Conservation (phyloP, 345 rosid species). For the Populus euphratica region DNA sequence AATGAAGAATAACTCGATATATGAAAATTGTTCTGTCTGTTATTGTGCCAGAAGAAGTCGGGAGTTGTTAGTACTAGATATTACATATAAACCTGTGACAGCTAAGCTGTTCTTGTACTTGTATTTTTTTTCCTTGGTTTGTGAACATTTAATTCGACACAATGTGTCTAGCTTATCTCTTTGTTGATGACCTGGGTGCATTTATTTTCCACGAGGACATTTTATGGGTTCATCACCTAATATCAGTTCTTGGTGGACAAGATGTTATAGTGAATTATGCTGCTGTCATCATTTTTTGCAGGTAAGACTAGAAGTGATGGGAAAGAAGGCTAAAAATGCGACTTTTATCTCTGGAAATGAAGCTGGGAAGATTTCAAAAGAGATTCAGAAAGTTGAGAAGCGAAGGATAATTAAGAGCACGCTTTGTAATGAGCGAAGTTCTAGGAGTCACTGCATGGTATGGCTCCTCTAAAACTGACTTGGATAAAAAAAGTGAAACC, state of each 20-base stretch:
- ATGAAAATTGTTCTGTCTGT: neutral
- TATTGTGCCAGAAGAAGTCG: neutral
- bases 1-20: neutral
- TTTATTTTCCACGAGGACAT: neutral
- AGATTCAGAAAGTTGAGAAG: conserved; percentile 93
- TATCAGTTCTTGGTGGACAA: neutral
- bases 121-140: neutral
- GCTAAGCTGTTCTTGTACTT: neutral
- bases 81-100: neutral
- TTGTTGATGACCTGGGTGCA: neutral
- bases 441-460: conserved; percentile 97
- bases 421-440: conserved; percentile 85
- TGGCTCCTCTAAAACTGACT: conserved; percentile 12
- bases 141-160: neutral
- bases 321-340: conserved; percentile 92
- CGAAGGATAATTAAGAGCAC: conserved; percentile 92
- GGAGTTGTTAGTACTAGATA: neutral
- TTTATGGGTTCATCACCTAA: neutral
- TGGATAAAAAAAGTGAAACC: neutral
- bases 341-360: conserved; percentile 80
- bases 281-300: conserved; percentile 19
- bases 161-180: neutral
- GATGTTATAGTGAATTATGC: neutral
- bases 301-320: conserved; percentile 96
- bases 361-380: conserved; percentile 82